phyloP scores from a whole-genome alignment of 225 moss, liverwort and hornwort species.

The Takakia lepidozioides region DNA sequence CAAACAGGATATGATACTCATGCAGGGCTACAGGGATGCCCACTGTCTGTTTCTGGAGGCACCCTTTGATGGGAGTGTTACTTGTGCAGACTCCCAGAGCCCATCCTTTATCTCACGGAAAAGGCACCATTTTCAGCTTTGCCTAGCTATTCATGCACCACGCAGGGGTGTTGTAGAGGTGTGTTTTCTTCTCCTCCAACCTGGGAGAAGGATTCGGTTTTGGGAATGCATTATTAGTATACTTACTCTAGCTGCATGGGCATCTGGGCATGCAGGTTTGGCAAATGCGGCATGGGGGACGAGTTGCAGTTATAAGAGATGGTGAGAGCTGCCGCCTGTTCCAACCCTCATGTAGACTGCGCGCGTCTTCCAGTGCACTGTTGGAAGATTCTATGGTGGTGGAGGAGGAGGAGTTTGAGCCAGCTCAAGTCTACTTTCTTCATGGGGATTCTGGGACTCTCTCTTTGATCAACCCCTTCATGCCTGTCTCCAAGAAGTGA shows the following conservation, averaged over 20 bases:
- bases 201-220: background rate
- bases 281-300: slow-evolving; percentile 96
- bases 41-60: slow-evolving; percentile 96
- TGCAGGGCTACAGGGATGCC: slow-evolving; percentile 98
- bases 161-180: slow-evolving; percentile 96
- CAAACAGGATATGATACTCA: slow-evolving; percentile 7
- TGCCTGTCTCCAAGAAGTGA: slow-evolving; percentile 57
- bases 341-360: slow-evolving; percentile 87
- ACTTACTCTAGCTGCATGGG: background rate
- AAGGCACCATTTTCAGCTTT: slow-evolving; percentile 72
- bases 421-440: slow-evolving; percentile 74
- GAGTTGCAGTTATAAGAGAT: slow-evolving; percentile 74
- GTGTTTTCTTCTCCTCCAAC: background rate
- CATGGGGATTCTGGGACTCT: slow-evolving; percentile 70
- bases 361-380: slow-evolving; percentile 37
- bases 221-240: background rate
- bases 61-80: slow-evolving; percentile 70
- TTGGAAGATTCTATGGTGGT: slow-evolving; percentile 32
- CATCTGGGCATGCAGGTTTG: slow-evolving; percentile 50
- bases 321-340: slow-evolving; percentile 83
- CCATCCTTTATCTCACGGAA: slow-evolving; percentile 43
- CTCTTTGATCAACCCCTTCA: slow-evolving; percentile 78
- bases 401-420: slow-evolving; percentile 69
- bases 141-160: slow-evolving; percentile 96
- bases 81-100: slow-evolving; percentile 56